Evolutionary conservation across 2,329 filamentous ascomycete genomes (phyloP).

Genomic region (Aspergillus bombycis): DNA sequence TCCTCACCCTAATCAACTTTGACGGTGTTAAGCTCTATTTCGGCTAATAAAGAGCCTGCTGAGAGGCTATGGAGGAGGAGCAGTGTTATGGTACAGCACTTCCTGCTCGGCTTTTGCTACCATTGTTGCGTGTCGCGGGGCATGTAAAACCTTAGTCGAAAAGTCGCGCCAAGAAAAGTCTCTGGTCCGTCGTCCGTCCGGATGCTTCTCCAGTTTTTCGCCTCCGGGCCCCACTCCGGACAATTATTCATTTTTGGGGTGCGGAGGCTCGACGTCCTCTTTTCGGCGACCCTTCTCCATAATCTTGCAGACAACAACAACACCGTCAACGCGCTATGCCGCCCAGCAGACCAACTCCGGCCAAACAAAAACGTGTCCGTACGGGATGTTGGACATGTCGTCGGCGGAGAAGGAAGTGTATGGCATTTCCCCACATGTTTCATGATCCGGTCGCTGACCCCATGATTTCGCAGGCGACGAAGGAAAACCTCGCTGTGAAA

Average conservation of each 20-base stretch:
- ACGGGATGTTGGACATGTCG: constrained; percentile 31
- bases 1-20: no score
- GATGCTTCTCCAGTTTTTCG: constrained; percentile 2
- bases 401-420: constrained; percentile 31
- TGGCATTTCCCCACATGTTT: not conserved
- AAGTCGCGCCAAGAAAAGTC: no score
- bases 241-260: constrained; percentile 3
- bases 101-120: no score
- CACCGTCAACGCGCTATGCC: not conserved
- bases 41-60: no score
- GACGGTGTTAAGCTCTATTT: no score
- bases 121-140: no score
- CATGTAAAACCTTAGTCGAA: no score
- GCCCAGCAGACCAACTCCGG: constrained; percentile 23
- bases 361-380: constrained; percentile 28
- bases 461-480: constrained; percentile 23
- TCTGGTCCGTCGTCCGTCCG: no score
- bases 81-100: no score
- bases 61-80: no score
- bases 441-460: not conserved
- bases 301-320: not conserved
- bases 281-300: not conserved
- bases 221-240: constrained; percentile 2
- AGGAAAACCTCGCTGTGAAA: constrained; percentile 29
- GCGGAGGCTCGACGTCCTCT: constrained; percentile 9